Conservation (phyloP, 495 filamentous ascomycete genomes). For the Halenospora varia region DNA sequence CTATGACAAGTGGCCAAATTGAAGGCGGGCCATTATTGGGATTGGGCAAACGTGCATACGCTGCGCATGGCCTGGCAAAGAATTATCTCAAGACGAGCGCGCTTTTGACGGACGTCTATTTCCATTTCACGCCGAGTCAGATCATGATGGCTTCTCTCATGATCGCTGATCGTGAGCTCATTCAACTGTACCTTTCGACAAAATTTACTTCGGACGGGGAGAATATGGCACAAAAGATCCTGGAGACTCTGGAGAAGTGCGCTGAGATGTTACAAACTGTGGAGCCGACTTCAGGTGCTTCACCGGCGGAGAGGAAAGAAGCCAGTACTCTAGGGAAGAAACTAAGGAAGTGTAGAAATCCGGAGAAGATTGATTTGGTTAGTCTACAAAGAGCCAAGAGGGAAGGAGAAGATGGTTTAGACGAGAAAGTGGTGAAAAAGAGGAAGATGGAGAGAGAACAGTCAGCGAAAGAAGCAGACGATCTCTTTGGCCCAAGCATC, state of each 20-base stretch:
- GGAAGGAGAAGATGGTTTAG: conserved; percentile 34
- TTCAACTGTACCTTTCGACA: conserved; percentile 65
- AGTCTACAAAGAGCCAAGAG: conserved; percentile 50
- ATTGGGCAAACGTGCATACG: conserved; percentile 50
- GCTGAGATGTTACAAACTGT: conserved; percentile 40
- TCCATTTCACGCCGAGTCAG: conserved; percentile 92
- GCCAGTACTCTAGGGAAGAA: conserved; percentile 63
- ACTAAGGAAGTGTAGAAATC: conserved; percentile 74
- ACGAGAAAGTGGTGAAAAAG: conserved; percentile 51
- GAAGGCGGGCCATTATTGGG: not conserved
- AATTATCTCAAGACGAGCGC: conserved; percentile 73
- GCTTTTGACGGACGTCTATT: conserved; percentile 87
- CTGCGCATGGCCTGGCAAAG: conserved; percentile 66
- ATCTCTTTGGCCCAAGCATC: conserved; percentile 51
- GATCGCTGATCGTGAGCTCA: conserved; percentile 68
- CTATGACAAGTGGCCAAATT: conserved; percentile 50
- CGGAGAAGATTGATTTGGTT: conserved; percentile 58
- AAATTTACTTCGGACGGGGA: conserved; percentile 50
- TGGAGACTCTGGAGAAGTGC: conserved; percentile 45
- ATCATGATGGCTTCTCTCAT: conserved; percentile 81
- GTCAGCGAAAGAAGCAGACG: conserved; percentile 46
- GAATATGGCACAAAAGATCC: conserved; percentile 38
- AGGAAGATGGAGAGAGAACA: conserved; percentile 52
- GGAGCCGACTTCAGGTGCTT: conserved; percentile 6
- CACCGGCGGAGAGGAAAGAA: conserved; percentile 31